These are phyloP conservation scores for Zopfochytrium polystomum DNA, from an alignment of 371 early-diverging fungal genomes.

Conservation along the genomic window DNA sequence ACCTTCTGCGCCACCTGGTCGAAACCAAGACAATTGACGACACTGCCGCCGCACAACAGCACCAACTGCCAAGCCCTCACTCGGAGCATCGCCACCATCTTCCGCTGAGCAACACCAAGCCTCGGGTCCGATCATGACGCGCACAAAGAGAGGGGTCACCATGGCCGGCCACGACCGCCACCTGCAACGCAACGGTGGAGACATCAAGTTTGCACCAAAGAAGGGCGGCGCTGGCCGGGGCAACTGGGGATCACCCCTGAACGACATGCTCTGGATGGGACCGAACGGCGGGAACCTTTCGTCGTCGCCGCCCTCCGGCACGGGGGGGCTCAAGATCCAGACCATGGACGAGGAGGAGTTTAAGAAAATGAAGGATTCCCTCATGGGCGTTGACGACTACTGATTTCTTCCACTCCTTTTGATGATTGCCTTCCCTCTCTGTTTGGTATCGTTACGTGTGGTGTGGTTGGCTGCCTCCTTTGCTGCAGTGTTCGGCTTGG, in stretches of 20 bases:
- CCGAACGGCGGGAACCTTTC: neutral
- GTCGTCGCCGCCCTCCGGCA: neutral
- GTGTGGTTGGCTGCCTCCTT: too few species aligned
- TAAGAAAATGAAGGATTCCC: neutral
- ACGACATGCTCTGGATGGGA: neutral
- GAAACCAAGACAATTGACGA: too few species aligned
- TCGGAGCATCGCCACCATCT: neutral
- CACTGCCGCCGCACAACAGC: neutral
- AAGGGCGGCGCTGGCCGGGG: conserved; percentile 4
- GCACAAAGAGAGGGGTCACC: neutral
- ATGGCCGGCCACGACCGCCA: conserved; percentile 3
- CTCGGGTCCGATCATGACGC: neutral
- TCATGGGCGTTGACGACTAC: neutral
- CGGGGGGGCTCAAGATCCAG: neutral
- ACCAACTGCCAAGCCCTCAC: neutral
- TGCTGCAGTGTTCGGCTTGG: too few species aligned
- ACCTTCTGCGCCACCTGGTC: too few species aligned
- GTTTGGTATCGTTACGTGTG: neutral
- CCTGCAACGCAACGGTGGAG: conserved; percentile 15
- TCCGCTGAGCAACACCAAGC: neutral
- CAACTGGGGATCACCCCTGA: conserved; percentile 8
- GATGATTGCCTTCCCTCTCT: neutral
- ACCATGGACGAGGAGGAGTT: neutral
- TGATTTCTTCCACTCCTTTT: neutral
- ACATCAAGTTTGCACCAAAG: neutral